These are phyloP conservation scores for Nicotiana rustica DNA, from an alignment of 305 asterid species.

Conservation along the genomic window DNA sequence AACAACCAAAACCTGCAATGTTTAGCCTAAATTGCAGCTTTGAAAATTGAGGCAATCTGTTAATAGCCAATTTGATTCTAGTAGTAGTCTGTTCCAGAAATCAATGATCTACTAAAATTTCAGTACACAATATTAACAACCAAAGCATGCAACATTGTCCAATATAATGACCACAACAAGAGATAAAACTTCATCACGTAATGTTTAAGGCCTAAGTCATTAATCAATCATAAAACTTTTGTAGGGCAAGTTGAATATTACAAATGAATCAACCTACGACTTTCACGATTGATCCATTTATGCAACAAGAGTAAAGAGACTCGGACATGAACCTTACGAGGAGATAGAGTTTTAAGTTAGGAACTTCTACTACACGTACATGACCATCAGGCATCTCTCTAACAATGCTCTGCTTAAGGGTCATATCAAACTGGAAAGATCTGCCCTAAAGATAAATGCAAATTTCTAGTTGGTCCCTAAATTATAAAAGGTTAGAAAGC, in stretches of 20 bases:
- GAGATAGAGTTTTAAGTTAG: constrained; percentile 5
- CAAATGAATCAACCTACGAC: constrained; percentile 8
- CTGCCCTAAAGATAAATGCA: not conserved
- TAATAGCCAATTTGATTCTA: constrained; percentile 76
- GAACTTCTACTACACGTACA: not conserved
- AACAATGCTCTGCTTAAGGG: constrained; percentile 11
- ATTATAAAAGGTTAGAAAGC: not conserved
- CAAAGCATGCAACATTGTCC: not conserved
- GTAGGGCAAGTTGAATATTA: not conserved
- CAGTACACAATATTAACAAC: constrained; percentile 7
- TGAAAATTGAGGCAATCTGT: constrained; percentile 65
- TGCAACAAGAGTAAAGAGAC: not conserved
- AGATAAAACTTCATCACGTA: constrained; percentile 7
- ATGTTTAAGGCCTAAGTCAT: not conserved
- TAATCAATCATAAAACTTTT: constrained; percentile 5
- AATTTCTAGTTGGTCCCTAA: constrained; percentile 9
- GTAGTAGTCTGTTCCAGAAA: constrained; percentile 74
- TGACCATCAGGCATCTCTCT: not conserved
- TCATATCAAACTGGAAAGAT: constrained; percentile 20
- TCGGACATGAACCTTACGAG: not conserved
- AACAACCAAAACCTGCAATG: constrained; percentile 19
- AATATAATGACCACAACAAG: constrained; percentile 17
- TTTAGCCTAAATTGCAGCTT: constrained; percentile 62
- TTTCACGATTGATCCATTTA: not conserved
- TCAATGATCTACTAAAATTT: constrained; percentile 31